Percentiles rank a stretch among this genome's conserved stretches.
These are phyloP conservation scores for Rhizomucor miehei DNA, from an alignment of 371 early-diverging fungal species.

Conservation along the genomic window DNA sequence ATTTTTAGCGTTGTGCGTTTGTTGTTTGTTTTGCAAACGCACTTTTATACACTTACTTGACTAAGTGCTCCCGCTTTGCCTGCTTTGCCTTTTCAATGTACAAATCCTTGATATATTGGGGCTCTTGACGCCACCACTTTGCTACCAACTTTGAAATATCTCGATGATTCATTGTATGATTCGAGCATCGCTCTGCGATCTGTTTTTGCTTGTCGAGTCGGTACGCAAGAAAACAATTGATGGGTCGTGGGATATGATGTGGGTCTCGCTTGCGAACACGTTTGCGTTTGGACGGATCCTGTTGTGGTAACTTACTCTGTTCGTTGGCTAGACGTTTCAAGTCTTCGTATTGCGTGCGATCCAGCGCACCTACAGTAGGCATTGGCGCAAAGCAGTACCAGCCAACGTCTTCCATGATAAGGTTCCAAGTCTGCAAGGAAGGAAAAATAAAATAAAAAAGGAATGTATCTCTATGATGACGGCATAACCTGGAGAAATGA, in stretches of 20 bases:
- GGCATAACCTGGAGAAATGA: no score
- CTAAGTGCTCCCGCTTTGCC: constrained; percentile 41
- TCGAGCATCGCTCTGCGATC: constrained; percentile 50
- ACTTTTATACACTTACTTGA: constrained; percentile 37
- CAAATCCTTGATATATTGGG: constrained; percentile 50
- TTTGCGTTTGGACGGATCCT: not conserved
- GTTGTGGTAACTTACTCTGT: not conserved
- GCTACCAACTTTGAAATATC: constrained; percentile 66
- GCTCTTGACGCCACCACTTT: constrained; percentile 63
- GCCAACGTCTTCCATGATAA: no score
- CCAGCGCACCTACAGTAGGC: not conserved
- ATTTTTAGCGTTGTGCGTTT: constrained; percentile 21
- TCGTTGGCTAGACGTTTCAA: not conserved
- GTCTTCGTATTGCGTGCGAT: constrained; percentile 5
- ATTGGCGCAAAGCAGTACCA: no score
- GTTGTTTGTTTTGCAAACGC: no score
- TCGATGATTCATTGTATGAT: constrained; percentile 53
- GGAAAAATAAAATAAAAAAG: no score
- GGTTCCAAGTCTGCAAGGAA: no score
- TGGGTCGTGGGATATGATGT: constrained; percentile 37
- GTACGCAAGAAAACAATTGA: constrained; percentile 64
- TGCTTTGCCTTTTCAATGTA: constrained; percentile 25
- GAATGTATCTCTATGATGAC: no score
- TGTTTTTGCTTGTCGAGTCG: constrained; percentile 65
- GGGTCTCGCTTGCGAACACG: constrained; percentile 2